Evolutionary conservation across 441 rosid genomes (phyloP).

Genomic region (Pelargonium fulgidum): DNA sequence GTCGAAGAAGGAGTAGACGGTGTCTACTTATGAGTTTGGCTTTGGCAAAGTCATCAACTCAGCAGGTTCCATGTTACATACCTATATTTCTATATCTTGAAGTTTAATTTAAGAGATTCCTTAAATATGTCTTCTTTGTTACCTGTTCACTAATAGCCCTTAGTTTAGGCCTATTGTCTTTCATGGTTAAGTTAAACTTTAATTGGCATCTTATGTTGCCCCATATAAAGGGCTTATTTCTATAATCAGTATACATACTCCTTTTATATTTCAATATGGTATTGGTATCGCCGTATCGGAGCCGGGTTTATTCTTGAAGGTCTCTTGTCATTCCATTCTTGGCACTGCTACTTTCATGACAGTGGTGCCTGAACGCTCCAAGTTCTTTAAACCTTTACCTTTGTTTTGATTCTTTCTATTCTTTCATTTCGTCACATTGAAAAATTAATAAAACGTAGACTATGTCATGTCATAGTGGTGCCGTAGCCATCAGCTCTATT

Average conservation of each 20-base stretch:
- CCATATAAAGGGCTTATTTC: neutral
- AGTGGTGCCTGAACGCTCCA: too few relatives aligned
- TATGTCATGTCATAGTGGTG: too few relatives aligned
- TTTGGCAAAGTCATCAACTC: constrained; percentile 69
- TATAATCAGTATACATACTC: constrained; percentile 5
- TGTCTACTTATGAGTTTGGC: constrained; percentile 96
- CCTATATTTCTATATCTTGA: constrained; percentile 4
- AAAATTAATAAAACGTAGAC: too few relatives aligned
- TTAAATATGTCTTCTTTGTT: neutral
- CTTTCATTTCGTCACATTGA: too few relatives aligned
- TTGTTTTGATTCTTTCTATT: too few relatives aligned
- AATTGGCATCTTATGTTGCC: neutral
- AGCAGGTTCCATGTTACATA: constrained; percentile 56
- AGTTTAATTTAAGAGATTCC: constrained; percentile 1
- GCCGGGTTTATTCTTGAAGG: too few relatives aligned
- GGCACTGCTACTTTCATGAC: too few relatives aligned
- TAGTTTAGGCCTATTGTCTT: constrained; percentile 1
- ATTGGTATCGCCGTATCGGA: too few relatives aligned
- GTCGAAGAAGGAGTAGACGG: constrained; percentile 97
- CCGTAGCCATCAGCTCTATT: too few relatives aligned
- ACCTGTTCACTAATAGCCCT: neutral
- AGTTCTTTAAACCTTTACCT: too few relatives aligned
- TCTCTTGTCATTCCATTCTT: too few relatives aligned
- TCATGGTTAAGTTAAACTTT: neutral
- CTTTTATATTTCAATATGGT: too few relatives aligned